Conservation (phyloP, 805 yeast genomes). For the Maudiozyma turicensis region DNA sequence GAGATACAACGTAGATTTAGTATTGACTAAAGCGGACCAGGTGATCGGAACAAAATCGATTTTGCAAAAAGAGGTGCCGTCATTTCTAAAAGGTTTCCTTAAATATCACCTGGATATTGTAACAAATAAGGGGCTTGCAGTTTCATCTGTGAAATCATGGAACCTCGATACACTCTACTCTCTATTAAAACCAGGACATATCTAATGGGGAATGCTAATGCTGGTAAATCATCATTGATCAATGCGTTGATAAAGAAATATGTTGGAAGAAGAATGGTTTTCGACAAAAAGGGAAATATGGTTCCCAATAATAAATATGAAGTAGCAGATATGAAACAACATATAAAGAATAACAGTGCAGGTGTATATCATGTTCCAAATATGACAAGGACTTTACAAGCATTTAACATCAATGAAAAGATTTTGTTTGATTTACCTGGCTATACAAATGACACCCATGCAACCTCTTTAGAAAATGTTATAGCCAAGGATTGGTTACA, state of each 20-base stretch:
- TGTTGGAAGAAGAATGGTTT: conserved; percentile 12
- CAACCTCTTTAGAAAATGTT: conserved; percentile 19
- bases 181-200: conserved; percentile 30
- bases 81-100: conserved; percentile 29
- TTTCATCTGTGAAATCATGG: conserved; percentile 24
- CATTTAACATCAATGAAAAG: conserved; percentile 29
- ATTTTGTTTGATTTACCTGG: conserved; percentile 34
- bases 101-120: conserved; percentile 22
- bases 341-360: conserved; percentile 14
- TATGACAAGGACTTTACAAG: conserved; percentile 49
- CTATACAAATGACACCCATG: conserved; percentile 18
- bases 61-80: conserved; percentile 16
- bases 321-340: conserved; percentile 3
- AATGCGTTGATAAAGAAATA: conserved; percentile 34
- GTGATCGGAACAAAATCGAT: conserved; percentile 14
- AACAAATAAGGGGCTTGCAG: conserved; percentile 19
- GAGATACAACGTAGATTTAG: conserved; percentile 9
- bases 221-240: conserved; percentile 59
- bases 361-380: conserved; percentile 52
- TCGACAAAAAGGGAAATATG: conserved; percentile 6
- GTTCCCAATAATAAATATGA: conserved; percentile 2
- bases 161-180: conserved; percentile 18
- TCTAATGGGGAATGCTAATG: conserved; percentile 57
- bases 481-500: conserved; percentile 25
- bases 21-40: conserved; percentile 28